Evolutionary conservation across 2,329 filamentous ascomycete species (phyloP).

Genomic region (Sporothrix protearum): DNA sequence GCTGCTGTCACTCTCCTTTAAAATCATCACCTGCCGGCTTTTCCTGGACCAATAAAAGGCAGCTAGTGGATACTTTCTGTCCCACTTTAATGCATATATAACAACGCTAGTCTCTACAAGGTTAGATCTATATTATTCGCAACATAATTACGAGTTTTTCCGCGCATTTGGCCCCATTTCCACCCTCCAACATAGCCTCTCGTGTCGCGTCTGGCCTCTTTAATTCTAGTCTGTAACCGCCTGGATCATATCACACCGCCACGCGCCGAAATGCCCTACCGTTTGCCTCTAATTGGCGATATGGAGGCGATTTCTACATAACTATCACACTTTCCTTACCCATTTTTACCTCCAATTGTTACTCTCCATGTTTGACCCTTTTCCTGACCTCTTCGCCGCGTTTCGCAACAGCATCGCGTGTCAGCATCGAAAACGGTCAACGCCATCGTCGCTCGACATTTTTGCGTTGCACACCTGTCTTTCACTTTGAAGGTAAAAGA

Average conservation of each 20-base stretch:
- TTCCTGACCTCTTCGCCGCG: not conserved
- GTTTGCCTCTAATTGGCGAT: not conserved
- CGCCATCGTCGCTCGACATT: not conserved
- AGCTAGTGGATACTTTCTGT: not conserved
- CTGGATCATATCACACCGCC: not conserved
- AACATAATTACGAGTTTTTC: slow-evolving; percentile 6
- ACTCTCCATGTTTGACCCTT: not conserved
- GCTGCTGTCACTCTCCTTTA: not conserved
- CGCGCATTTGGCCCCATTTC: not conserved
- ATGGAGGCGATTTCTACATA: not conserved
- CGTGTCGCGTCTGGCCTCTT: not conserved
- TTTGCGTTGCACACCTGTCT: not conserved
- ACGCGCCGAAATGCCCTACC: not conserved
- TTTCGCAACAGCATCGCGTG: not conserved
- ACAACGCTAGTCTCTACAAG: not conserved
- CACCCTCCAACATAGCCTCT: not conserved
- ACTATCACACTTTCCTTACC: not conserved
- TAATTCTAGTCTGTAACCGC: not conserved
- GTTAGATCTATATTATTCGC: not conserved
- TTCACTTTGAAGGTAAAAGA: not conserved
- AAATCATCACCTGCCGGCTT: not conserved
- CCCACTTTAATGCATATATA: not conserved
- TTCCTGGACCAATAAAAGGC: not conserved
- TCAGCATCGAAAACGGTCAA: not conserved
- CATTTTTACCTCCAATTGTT: not conserved